Conservation (phyloP, 139 green algal species). For the Prasinococcaceae sp. region DNA sequence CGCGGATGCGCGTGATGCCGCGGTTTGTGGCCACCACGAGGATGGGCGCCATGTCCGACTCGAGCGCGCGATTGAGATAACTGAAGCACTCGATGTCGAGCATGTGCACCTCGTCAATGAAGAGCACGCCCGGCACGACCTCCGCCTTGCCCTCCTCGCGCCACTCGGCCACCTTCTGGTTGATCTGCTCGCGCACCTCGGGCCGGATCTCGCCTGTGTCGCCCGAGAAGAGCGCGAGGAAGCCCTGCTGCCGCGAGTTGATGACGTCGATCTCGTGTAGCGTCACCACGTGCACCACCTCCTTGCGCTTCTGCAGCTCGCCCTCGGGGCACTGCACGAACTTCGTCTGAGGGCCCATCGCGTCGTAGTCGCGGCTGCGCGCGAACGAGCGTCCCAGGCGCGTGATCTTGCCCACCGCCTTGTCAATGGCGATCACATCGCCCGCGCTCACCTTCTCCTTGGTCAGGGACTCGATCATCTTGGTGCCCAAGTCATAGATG, state of each 20-base stretch:
- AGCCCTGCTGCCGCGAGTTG: conserved; percentile 86
- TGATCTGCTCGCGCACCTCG: conserved; percentile 88
- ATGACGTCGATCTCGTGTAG: conserved; percentile 97
- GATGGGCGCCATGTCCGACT: conserved; percentile 95
- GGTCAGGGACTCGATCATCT: conserved; percentile 51
- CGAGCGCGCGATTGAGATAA: conserved; percentile 92
- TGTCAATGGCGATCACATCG: conserved; percentile 95
- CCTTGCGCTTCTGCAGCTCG: conserved; percentile 94
- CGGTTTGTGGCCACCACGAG: conserved; percentile 95
- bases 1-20: conserved; percentile 78
- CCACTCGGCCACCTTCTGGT: conserved; percentile 81
- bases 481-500: conserved; percentile 86
- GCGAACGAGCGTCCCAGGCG: conserved; percentile 87
- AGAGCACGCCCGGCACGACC: conserved; percentile 92
- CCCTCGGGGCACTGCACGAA: conserved; percentile 97
- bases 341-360: conserved; percentile 81
- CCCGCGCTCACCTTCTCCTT: conserved; percentile 85
- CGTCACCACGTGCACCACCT: conserved; percentile 93
- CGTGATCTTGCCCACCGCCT: conserved; percentile 70
- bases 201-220: conserved; percentile 94
- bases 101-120: conserved; percentile 98
- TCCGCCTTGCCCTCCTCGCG: conserved; percentile 97
- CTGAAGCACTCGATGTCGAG: conserved; percentile 99
- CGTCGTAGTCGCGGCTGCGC: conserved; percentile 86
- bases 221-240: conserved; percentile 91